phyloP scores from a whole-genome alignment of 768 basidiomycete species.

The Rhizopogon salebrosus region DNA sequence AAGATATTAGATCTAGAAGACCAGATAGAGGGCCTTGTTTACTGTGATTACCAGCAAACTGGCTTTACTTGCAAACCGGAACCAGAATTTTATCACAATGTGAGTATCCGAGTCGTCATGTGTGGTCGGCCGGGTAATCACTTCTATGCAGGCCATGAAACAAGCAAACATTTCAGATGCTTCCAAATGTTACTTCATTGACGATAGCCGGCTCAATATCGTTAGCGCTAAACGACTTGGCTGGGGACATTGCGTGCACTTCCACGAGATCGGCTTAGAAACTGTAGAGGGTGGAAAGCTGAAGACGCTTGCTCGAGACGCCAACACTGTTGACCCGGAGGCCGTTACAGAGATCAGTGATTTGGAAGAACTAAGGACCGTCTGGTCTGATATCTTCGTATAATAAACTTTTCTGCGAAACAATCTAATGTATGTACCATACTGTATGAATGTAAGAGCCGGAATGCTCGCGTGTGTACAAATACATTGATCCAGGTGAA shows the following conservation, averaged over 20 bases:
- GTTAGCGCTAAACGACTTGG: constrained; percentile 57
- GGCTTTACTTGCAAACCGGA: constrained; percentile 83
- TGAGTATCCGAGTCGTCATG: constrained; percentile 24
- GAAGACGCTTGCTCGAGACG: constrained; percentile 39
- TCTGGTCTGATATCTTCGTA: constrained; percentile 78
- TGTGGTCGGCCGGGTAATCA: neutral
- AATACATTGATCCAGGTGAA: neutral
- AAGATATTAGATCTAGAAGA: constrained; percentile 68
- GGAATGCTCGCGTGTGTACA: neutral
- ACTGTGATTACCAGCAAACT: constrained; percentile 65
- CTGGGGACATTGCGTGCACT: constrained; percentile 75
- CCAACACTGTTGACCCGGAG: constrained; percentile 31
- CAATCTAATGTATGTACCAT: neutral
- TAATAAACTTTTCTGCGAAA: neutral
- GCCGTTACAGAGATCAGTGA: constrained; percentile 48
- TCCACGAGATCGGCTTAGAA: constrained; percentile 63
- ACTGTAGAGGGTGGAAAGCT: constrained; percentile 57
- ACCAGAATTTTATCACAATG: constrained; percentile 60
- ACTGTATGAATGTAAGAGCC: neutral
- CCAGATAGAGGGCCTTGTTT: constrained; percentile 69
- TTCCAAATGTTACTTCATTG: constrained; percentile 71
- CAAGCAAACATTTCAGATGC: constrained; percentile 58
- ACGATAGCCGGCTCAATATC: constrained; percentile 71
- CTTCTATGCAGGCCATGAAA: constrained; percentile 51
- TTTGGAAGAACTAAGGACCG: constrained; percentile 59